Percentiles rank a stretch among this genome's conserved stretches.
phyloP scores from a whole-genome alignment of 306 rosid species.

The Cicer bijugum region DNA sequence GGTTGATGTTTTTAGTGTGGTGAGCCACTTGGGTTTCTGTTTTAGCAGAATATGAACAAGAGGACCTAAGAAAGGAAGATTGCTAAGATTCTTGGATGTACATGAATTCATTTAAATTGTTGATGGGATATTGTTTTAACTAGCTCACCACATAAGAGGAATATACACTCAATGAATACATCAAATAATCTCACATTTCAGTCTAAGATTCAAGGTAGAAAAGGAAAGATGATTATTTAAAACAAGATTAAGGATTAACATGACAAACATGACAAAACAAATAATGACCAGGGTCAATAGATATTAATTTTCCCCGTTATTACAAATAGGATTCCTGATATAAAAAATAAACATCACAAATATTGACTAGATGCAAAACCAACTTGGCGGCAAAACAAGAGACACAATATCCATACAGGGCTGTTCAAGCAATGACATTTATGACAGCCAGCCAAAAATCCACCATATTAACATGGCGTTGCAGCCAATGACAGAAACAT shows the following conservation, averaged over 20 bases:
- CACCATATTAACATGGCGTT: no score
- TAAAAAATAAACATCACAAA: constrained; percentile 34
- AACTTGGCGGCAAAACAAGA: constrained; percentile 16
- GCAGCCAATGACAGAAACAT: no score
- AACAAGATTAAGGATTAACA: not conserved
- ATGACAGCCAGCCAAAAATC: no score
- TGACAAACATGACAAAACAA: not conserved
- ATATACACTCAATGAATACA: not conserved
- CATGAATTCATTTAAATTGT: not conserved
- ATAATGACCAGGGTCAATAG: not conserved
- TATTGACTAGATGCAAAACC: not conserved
- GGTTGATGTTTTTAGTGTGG: constrained; percentile 1
- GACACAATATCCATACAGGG: not conserved
- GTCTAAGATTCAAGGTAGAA: constrained; percentile 2
- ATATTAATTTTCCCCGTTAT: not conserved
- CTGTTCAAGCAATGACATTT: no score
- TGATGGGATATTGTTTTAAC: not conserved
- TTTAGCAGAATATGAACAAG: not conserved
- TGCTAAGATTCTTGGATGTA: not conserved
- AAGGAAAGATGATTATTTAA: not conserved
- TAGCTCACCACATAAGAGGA: not conserved
- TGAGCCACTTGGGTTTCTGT: not conserved
- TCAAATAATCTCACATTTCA: constrained; percentile 8
- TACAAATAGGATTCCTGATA: constrained; percentile 1
- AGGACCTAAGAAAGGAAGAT: not conserved